Percentiles rank a stretch among this genome's conserved stretches.
Evolutionary conservation across 148 eudicot species (phyloP).

Genomic region (Vaccinium myrtillus): DNA sequence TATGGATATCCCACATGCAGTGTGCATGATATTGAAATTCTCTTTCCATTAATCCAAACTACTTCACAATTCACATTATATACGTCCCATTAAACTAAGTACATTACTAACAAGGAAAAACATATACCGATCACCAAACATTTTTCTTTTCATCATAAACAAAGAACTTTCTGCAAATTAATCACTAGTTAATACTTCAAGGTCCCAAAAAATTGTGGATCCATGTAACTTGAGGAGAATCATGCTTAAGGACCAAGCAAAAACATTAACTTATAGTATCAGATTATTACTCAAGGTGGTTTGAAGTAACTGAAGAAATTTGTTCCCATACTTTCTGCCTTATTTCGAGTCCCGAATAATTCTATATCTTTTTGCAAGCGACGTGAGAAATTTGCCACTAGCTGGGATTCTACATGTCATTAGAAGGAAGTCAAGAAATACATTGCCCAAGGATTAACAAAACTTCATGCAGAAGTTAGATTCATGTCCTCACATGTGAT

Average conservation of each 20-base stretch:
- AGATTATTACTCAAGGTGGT: constrained; percentile 12
- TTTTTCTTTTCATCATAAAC: too few species aligned
- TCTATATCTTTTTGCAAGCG: constrained; percentile 85
- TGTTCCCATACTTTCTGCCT: constrained; percentile 64
- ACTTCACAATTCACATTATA: too few species aligned
- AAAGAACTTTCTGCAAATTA: too few species aligned
- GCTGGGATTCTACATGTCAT: constrained; percentile 40
- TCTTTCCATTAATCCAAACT: too few species aligned
- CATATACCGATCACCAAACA: too few species aligned
- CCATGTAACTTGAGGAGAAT: too few species aligned
- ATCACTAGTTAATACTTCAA: too few species aligned
- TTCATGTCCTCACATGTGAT: neutral
- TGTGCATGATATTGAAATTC: too few species aligned
- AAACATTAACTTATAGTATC: constrained; percentile 4
- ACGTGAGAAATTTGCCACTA: constrained; percentile 91
- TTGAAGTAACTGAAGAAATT: constrained; percentile 21
- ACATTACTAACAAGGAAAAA: too few species aligned
- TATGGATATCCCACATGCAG: too few species aligned
- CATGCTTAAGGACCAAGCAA: neutral
- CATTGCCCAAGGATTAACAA: neutral
- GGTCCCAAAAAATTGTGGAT: too few species aligned
- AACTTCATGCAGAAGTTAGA: neutral
- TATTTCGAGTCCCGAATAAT: constrained; percentile 93
- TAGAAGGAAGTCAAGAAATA: constrained; percentile 9
- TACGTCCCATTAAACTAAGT: too few species aligned